Percentiles rank a stretch among this genome's conserved stretches.
phyloP scores from a whole-genome alignment of 257 asterid genomes.

The Euphrasia confusa region DNA sequence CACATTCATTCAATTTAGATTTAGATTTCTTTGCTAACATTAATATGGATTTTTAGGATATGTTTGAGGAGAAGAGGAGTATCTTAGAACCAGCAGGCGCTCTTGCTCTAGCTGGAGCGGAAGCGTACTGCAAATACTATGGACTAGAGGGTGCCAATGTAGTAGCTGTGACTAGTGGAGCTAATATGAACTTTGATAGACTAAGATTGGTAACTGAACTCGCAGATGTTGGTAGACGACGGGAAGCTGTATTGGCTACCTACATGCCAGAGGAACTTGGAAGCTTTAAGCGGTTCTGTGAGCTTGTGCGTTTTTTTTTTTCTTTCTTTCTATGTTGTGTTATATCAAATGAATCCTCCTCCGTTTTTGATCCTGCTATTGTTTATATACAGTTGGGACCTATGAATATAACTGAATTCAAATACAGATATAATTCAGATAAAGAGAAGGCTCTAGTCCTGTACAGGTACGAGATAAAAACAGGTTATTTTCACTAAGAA shows the following conservation, averaged over 20 bases:
- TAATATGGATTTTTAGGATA: slow-evolving; percentile 39
- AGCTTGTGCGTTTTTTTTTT: slow-evolving; percentile 46
- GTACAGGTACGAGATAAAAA: slow-evolving; percentile 55
- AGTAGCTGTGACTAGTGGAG: slow-evolving; percentile 91
- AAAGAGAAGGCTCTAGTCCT: slow-evolving; percentile 65
- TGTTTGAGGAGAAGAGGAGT: slow-evolving; percentile 98
- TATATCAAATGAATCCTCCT: slow-evolving; percentile 15
- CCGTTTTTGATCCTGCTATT: slow-evolving; percentile 12
- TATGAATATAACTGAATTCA: slow-evolving; percentile 69
- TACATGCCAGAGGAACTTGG: slow-evolving; percentile 78
- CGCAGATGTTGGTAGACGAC: slow-evolving; percentile 81
- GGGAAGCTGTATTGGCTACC: slow-evolving; percentile 87
- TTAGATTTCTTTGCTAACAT: too few relatives aligned
- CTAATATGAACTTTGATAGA: slow-evolving; percentile 94
- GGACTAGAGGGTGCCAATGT: slow-evolving; percentile 72
- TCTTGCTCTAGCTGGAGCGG: slow-evolving; percentile 93
- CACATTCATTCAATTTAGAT: slow-evolving; percentile 7
- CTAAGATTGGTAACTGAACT: slow-evolving; percentile 92
- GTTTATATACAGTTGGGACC: slow-evolving; percentile 69
- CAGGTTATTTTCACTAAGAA: slow-evolving; percentile 3
- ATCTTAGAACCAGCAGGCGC: slow-evolving; percentile 99
- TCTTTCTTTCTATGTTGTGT: background rate
- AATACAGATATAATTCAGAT: slow-evolving; percentile 26
- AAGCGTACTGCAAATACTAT: slow-evolving; percentile 89
- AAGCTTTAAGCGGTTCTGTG: slow-evolving; percentile 64